Evolutionary conservation across 768 basidiomycete genomes (phyloP).

Genomic region (Tylopilus subfusipes): DNA sequence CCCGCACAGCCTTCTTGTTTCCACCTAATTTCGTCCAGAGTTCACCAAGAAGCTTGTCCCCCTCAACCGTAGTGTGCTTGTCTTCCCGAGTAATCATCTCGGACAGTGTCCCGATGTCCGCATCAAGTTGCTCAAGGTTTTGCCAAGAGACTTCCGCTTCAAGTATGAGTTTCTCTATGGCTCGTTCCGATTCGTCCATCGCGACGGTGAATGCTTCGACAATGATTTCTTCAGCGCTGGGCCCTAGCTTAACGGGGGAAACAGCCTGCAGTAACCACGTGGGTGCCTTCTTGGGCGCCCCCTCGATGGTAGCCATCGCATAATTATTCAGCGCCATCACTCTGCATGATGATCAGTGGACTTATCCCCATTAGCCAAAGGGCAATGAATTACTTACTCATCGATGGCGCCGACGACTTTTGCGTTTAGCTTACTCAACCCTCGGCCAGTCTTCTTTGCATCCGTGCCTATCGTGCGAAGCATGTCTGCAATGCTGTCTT

Average conservation of each 20-base stretch:
- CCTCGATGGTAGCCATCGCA: constrained; percentile 56
- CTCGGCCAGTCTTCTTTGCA: constrained; percentile 57
- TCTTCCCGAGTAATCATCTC: constrained; percentile 62
- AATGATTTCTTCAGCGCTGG: constrained; percentile 44
- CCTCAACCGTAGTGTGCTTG: constrained; percentile 39
- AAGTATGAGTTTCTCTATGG: constrained; percentile 55
- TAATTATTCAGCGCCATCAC: constrained; percentile 74
- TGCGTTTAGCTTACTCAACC: constrained; percentile 59
- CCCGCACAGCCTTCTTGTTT: constrained; percentile 48
- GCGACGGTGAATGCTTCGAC: constrained; percentile 54
- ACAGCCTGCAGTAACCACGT: constrained; percentile 35
- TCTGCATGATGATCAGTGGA: constrained; percentile 33
- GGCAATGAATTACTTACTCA: constrained; percentile 41
- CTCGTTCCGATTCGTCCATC: constrained; percentile 53
- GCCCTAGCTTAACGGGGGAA: constrained; percentile 37
- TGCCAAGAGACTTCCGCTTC: constrained; percentile 59
- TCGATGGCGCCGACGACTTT: constrained; percentile 75
- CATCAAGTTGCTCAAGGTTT: constrained; percentile 62
- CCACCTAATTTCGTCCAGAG: constrained; percentile 72
- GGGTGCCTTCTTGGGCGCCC: constrained; percentile 27
- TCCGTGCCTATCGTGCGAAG: constrained; percentile 55
- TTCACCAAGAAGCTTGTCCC: constrained; percentile 54
- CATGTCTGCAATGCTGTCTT: constrained; percentile 50
- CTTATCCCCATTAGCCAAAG: neutral
- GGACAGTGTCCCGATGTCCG: constrained; percentile 52